Conservation (phyloP, 139 green algal species). For the Coelastrella sp. region DNA sequence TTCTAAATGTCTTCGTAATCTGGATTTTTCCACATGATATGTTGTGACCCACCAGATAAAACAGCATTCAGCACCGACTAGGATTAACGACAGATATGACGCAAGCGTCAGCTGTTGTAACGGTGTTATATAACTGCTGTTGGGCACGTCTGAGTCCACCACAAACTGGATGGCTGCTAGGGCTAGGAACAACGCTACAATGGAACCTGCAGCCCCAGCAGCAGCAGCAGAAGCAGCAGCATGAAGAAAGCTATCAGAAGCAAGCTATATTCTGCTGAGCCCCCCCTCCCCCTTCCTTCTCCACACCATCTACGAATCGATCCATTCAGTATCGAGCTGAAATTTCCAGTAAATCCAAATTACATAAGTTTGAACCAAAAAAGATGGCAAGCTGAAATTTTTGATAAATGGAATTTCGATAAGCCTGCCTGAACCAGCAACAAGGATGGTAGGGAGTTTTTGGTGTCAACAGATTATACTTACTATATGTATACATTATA, state of each 20-base stretch:
- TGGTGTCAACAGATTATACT: no score
- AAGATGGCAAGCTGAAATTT: no score
- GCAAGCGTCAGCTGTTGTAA: slow-evolving; percentile 40
- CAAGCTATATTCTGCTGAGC: not conserved
- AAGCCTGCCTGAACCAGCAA: no score
- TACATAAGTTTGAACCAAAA: no score
- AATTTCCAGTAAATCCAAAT: no score
- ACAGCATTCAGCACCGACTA: slow-evolving; percentile 24
- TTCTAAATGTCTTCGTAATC: not conserved
- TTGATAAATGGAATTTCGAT: no score
- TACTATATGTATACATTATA: no score
- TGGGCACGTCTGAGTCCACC: slow-evolving; percentile 35
- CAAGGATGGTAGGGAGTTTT: no score
- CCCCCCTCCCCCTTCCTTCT: no score
- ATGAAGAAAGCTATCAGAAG: not conserved
- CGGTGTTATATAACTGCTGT: slow-evolving; percentile 38
- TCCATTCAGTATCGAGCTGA: no score
- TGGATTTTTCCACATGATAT: slow-evolving; percentile 18
- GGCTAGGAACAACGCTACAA: slow-evolving; percentile 40
- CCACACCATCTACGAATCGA: no score
- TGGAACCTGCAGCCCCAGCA: not conserved
- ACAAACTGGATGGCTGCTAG: slow-evolving; percentile 50
- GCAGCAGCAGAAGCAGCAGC: slow-evolving; percentile 16
- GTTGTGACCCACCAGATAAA: slow-evolving; percentile 40
- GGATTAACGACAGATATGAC: slow-evolving; percentile 13